Percentiles rank a stretch among this genome's conserved stretches.
phyloP scores from a whole-genome alignment of 1,284 basidiomycete genomes.

The Mycena citricolor region DNA sequence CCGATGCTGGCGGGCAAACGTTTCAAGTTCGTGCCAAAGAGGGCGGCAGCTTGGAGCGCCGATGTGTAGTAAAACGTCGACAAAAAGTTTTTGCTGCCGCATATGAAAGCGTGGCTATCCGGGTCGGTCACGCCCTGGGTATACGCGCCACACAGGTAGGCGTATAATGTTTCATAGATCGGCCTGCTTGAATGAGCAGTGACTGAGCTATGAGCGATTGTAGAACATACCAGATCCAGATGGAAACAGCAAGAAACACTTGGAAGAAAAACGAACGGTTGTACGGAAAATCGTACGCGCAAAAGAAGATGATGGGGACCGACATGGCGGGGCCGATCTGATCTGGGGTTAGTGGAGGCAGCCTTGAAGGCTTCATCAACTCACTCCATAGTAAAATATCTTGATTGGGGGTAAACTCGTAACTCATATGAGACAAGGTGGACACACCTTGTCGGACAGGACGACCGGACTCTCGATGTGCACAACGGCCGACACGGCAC shows the following conservation, averaged over 20 bases:
- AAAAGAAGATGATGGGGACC: slow-evolving; percentile 38
- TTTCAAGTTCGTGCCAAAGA: slow-evolving; percentile 65
- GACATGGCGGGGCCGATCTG: slow-evolving; percentile 26
- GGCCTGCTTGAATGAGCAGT: slow-evolving; percentile 30
- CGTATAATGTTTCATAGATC: slow-evolving; percentile 34
- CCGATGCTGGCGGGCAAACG: slow-evolving; percentile 54
- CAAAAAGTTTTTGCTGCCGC: slow-evolving; percentile 52
- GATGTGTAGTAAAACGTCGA: slow-evolving; percentile 61
- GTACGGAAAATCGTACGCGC: slow-evolving; percentile 56
- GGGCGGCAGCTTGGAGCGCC: slow-evolving; percentile 62
- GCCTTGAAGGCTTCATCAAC: background rate
- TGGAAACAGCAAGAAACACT: slow-evolving; percentile 43
- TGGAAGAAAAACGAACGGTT: slow-evolving; percentile 52
- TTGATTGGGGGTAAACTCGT: slow-evolving; percentile 5
- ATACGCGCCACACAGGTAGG: slow-evolving; percentile 50
- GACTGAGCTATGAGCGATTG: background rate
- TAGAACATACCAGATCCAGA: slow-evolving; percentile 50
- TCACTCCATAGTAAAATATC: slow-evolving; percentile 50
- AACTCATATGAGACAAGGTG: background rate
- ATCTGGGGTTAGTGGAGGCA: slow-evolving; percentile 2
- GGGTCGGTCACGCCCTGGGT: slow-evolving; percentile 22
- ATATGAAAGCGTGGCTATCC: slow-evolving; percentile 31
- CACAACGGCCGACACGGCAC: slow-evolving; percentile 52
- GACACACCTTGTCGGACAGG: slow-evolving; percentile 40
- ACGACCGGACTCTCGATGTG: slow-evolving; percentile 47